Base-by-base conservation (phyloP, 495 filamentous ascomycete genomes). In the Aspergillus homomorphus region DNA sequence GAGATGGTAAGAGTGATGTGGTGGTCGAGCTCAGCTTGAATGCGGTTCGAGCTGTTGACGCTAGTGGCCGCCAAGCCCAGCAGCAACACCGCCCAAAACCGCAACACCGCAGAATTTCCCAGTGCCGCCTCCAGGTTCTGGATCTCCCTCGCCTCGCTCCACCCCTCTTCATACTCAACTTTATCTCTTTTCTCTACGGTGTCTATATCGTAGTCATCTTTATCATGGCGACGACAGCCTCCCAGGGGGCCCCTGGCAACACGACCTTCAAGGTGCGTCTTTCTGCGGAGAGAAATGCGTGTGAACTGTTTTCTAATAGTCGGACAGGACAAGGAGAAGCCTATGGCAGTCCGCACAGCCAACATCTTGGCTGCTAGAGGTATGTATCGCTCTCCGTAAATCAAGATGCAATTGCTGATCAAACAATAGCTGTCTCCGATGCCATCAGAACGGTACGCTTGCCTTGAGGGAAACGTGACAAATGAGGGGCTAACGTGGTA, bases 361-460 rank as follows among this genome's bases (percentile, higher is more conserved):
- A 98, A 98, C 75, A 98, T 98, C 75, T 87, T 96, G 64, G 94
- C 94, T 64, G 94, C 94, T 64, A 87, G 93, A 89, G 91, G 91
- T 94, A 84, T 72, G 68, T 26, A 38, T 21, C 14, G 24, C n/a
- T 41, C 26, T 7, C 38, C 23, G 1, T 24, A 53, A 21, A 22
- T 22, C 41, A 55, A 72, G 56, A 38, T n/a, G 60, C 20, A 28
- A 57, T 41, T 56, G 28, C 60, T 62, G 58, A 62, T 53, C 21
- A 33, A 23, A 10, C 12, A 26, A 53, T 60, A 93, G 94, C 94
- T 68, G 92, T 98, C 64, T 84, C 95, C 67, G 94, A 98, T 85
- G 94, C 94, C 62, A 94, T 98, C 71, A 84, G 94, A 79, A 96
- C 90, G 56, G 83, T 86, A 79, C 62, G 80, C 63, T 54, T 62